Evolutionary conservation across 306 rosid genomes (phyloP), one percentile per base, ranked within the genome.

Genomic region (Quercus rubra): DNA sequence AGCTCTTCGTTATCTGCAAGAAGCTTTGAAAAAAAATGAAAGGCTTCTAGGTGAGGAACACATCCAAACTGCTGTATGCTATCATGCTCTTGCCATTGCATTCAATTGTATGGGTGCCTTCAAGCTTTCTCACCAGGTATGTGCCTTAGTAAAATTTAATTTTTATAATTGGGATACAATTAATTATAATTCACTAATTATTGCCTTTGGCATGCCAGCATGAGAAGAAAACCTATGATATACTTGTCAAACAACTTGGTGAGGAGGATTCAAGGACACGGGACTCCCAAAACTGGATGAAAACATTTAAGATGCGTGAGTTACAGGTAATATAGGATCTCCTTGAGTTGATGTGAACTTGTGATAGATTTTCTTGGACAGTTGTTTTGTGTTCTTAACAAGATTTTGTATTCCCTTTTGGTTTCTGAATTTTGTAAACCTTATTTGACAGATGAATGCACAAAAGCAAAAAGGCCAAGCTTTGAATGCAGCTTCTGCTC

Each of bases 11-110:
- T 96, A 96, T 93, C 87, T 96, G 88, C 99, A 96, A 88, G 97
- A 96, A 85, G 99, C 99, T 75, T 83, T 96, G 78, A 96, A 90
- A 87, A 96, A 96, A 89, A 96, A 96, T 46, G 96, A 96, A 82
- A 91, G 97, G 85, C 98, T 96, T 87, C 91, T 96, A 9, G 99
- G 99, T 4, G 94, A 91, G 82, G 98, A 96, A 82, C 99, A 96
- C 83, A 96, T 96, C 85, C 97, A 96, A 84, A 96, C 99, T 74
- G 99, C 99, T 76, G 99, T 91, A 64, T 96, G 99, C 89, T 96
- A 96, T 85, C 99, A 96, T 85, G 97, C 99, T 70, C 96, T 96
- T 54, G 97, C 99, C 74, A 91, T 91, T 81, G 98, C 99, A 79
- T 96, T 89, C 81, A 96, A 96, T 87, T 96, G 97, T 80, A 93